A percentile compares a stretch with the other conserved stretches of the same genome.
These are phyloP conservation scores for Kodamaea kaohsiungensis DNA, from an alignment of 805 yeast species.

Conservation along the genomic window DNA sequence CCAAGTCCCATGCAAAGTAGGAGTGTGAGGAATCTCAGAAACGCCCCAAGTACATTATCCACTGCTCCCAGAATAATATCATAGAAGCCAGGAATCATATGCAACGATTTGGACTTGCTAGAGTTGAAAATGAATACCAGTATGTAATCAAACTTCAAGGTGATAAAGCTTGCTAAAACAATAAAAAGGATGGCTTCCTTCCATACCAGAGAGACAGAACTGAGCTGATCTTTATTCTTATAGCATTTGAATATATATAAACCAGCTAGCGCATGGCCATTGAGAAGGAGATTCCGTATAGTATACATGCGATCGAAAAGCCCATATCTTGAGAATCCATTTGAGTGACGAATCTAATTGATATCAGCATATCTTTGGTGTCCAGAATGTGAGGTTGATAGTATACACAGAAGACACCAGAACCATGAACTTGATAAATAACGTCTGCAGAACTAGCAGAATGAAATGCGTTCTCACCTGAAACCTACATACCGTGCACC, in stretches of 20 bases:
- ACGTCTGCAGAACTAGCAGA: not conserved
- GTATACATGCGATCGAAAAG: constrained; percentile 3
- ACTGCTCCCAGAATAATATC: not conserved
- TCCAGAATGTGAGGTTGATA: constrained; percentile 22
- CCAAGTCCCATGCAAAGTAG: constrained; percentile 39
- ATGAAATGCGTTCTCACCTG: not conserved
- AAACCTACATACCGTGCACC: not conserved
- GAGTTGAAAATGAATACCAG: constrained; percentile 13
- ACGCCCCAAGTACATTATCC: constrained; percentile 4
- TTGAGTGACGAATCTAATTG: constrained; percentile 23
- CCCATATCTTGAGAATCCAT: constrained; percentile 24
- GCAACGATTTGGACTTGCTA: constrained; percentile 7
- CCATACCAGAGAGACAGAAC: constrained; percentile 30
- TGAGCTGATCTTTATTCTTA: constrained; percentile 25
- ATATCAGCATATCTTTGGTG: constrained; percentile 13
- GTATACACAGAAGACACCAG: constrained; percentile 35
- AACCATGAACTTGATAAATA: not conserved
- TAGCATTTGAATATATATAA: constrained; percentile 25
- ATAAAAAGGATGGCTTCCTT: constrained; percentile 27
- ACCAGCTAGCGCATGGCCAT: constrained; percentile 22
- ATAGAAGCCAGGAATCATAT: not conserved
- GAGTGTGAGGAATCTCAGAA: constrained; percentile 17
- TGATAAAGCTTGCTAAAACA: constrained; percentile 20
- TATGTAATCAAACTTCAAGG: not conserved
- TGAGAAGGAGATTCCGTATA: constrained; percentile 12